Conservation (phyloP, 495 filamentous ascomycete species). For the Hyaloscypha bicolor region DNA sequence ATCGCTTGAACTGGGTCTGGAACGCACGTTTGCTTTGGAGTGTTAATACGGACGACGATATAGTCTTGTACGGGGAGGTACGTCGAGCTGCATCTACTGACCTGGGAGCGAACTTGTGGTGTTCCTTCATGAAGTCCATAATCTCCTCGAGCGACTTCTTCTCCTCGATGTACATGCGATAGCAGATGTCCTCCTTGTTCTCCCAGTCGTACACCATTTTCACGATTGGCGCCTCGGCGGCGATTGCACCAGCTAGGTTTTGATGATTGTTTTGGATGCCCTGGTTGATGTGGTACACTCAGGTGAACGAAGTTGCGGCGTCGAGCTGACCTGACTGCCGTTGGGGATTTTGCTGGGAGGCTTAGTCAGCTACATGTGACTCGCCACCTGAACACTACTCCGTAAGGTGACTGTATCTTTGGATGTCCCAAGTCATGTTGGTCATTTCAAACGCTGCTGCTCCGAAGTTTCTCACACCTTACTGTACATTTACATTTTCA, state of each 20-base stretch:
- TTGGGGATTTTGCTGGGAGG: constrained; percentile 7
- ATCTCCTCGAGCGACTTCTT: constrained; percentile 69
- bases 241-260: not conserved
- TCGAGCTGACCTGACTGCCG: constrained; percentile 11
- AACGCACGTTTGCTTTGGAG: constrained; percentile 67
- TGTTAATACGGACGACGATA: constrained; percentile 26
- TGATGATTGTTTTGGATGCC: constrained; percentile 7
- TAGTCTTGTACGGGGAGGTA: constrained; percentile 23
- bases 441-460: too few species aligned
- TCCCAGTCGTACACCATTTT: constrained; percentile 79
- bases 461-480: too few species aligned
- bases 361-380: not conserved
- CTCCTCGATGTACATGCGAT: constrained; percentile 74
- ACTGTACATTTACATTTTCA: too few species aligned
- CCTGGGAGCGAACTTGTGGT: constrained; percentile 68
- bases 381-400: too few species aligned
- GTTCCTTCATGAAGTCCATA: constrained; percentile 60
- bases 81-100: constrained; percentile 38
- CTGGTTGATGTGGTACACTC: constrained; percentile 11
- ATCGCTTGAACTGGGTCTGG: constrained; percentile 73
- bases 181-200: constrained; percentile 66
- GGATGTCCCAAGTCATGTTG: too few species aligned
- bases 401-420: too few species aligned
- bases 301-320: constrained; percentile 15
- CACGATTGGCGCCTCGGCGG: constrained; percentile 18